phyloP scores from a whole-genome alignment of 2,329 filamentous ascomycete species.

The Balansia obtecta region DNA sequence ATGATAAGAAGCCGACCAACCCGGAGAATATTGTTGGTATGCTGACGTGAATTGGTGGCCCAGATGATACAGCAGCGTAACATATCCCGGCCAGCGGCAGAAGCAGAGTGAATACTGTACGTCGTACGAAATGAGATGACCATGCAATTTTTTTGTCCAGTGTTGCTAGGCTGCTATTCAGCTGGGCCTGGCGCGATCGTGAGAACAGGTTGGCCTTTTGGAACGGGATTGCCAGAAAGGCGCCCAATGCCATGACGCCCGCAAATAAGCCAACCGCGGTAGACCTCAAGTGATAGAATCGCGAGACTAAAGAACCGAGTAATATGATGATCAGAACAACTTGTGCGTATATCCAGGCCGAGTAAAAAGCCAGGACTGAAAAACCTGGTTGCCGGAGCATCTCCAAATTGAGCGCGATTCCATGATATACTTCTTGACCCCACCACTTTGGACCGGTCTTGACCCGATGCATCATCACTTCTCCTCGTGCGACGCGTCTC shows the following conservation, averaged over 20 bases:
- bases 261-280: slow-evolving; percentile 56
- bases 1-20: slow-evolving; percentile 56
- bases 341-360: slow-evolving; percentile 68
- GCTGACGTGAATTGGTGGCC: slow-evolving; percentile 46
- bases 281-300: slow-evolving; percentile 51
- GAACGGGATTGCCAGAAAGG: slow-evolving; percentile 57
- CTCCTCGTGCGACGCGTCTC: slow-evolving; percentile 53
- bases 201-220: slow-evolving; percentile 61
- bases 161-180: slow-evolving; percentile 54
- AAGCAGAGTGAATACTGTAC: slow-evolving; percentile 52
- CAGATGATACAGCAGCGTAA: slow-evolving; percentile 55
- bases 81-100: slow-evolving; percentile 55
- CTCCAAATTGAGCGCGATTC: slow-evolving; percentile 49
- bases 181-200: slow-evolving; percentile 44
- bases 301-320: slow-evolving; percentile 59
- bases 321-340: slow-evolving; percentile 61
- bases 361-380: slow-evolving; percentile 57
- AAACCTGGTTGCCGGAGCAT: slow-evolving; percentile 69
- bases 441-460: slow-evolving; percentile 63
- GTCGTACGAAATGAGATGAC: slow-evolving; percentile 61
- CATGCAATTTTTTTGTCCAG: slow-evolving; percentile 51
- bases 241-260: slow-evolving; percentile 53
- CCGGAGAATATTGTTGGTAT: slow-evolving; percentile 55
- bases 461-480: slow-evolving; percentile 64
- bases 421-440: slow-evolving; percentile 65